Evolutionary conservation across 192 early-diverging fungal species (phyloP).

Genomic region (Diversispora eburnea): DNA sequence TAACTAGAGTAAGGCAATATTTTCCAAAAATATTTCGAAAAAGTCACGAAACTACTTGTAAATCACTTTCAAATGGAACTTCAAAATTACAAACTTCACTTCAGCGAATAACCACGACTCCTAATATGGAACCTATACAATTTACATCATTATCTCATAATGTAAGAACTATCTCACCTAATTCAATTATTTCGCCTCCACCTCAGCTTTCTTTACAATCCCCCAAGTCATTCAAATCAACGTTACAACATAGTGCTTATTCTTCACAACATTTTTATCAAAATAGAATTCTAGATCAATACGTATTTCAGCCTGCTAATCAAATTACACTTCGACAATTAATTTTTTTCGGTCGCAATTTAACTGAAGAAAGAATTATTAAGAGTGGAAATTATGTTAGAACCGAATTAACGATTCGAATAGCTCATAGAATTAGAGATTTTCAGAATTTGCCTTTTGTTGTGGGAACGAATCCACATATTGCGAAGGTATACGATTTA

Average conservation of each 20-base stretch:
- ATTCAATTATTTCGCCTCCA: background rate
- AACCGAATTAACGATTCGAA: constrained; percentile 79
- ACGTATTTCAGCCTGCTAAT: constrained; percentile 69
- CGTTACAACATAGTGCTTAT: constrained; percentile 8
- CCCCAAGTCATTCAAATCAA: background rate
- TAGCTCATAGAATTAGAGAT: constrained; percentile 89
- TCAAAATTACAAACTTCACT: no score
- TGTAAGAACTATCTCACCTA: constrained; percentile 3
- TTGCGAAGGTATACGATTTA: constrained; percentile 77
- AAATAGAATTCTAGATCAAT: constrained; percentile 84
- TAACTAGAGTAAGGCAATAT: no score
- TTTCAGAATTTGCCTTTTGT: constrained; percentile 93
- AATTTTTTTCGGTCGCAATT: constrained; percentile 83
- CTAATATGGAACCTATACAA: constrained; percentile 4
- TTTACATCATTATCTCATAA: constrained; percentile 1
- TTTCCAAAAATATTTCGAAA: no score
- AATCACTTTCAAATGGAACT: no score
- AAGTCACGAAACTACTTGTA: no score
- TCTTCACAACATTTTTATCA: constrained; percentile 82
- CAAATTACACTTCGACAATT: constrained; percentile 88
- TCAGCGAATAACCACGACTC: background rate
- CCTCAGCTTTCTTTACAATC: background rate
- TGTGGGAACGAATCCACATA: constrained; percentile 89
- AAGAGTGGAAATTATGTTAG: constrained; percentile 89
- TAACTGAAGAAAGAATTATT: constrained; percentile 79